Evolutionary conservation across 345 rosid genomes (phyloP).

Genomic region (Gynandropsis gynandra): DNA sequence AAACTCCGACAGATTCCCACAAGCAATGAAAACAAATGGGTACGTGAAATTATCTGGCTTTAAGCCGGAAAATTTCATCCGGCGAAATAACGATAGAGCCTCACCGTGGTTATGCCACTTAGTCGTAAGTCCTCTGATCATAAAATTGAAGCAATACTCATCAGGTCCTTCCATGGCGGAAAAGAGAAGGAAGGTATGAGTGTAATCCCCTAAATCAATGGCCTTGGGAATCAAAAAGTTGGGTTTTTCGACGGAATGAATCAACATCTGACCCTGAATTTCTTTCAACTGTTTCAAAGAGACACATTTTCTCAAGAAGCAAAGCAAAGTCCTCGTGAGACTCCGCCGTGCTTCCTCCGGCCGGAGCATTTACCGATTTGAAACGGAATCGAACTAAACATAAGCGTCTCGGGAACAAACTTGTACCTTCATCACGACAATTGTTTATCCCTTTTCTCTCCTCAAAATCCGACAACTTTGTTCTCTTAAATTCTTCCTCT

Average conservation of each 20-base stretch:
- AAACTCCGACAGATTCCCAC: conserved; percentile 44
- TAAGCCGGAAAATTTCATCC: conserved; percentile 48
- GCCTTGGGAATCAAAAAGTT: conserved; percentile 63
- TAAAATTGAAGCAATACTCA: conserved; percentile 64
- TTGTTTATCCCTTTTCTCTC: no score
- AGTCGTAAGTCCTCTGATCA: conserved; percentile 69
- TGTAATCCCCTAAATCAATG: conserved; percentile 47
- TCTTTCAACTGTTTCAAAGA: conserved; percentile 41
- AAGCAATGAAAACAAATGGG: conserved; percentile 63
- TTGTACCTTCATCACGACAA: no score
- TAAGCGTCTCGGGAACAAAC: no score
- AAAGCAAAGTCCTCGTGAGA: conserved; percentile 30
- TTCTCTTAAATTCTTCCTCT: no score
- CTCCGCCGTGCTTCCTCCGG: conserved; percentile 9
- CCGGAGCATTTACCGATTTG: no score
- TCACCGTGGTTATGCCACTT: conserved; percentile 41
- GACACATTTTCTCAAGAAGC: conserved; percentile 36
- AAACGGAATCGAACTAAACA: no score
- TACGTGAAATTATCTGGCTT: conserved; percentile 65
- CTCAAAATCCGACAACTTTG: no score
- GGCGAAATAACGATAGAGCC: conserved; percentile 41
- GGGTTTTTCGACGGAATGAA: conserved; percentile 37
- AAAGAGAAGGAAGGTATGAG: conserved; percentile 57
- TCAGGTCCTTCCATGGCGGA: conserved; percentile 44
- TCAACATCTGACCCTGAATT: conserved; percentile 64